phyloP scores from a whole-genome alignment of 192 early-diverging fungal species.

The Coemansia sp. region DNA sequence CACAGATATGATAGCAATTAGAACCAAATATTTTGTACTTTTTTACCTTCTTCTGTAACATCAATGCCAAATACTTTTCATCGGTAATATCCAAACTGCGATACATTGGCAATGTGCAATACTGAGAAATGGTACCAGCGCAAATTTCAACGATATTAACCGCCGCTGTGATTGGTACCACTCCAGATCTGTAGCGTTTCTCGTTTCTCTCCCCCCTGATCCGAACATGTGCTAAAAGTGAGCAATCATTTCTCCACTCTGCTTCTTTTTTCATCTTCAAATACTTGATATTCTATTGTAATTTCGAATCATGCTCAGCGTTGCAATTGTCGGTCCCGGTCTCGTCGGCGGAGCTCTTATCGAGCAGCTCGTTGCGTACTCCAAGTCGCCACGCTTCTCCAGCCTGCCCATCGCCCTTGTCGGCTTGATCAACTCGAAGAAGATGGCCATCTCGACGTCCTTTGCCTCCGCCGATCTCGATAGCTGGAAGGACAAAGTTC shows the following conservation, averaged over 20 bases:
- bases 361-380: constrained; percentile 67
- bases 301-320: constrained; percentile 54
- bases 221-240: background rate
- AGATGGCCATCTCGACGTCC: constrained; percentile 57
- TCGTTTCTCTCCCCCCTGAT: no score
- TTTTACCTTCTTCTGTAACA: background rate
- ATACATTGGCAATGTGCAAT: background rate
- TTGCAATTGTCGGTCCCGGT: constrained; percentile 93
- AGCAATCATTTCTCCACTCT: constrained; percentile 3
- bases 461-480: constrained; percentile 50
- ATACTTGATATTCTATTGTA: background rate
- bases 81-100: no score
- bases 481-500: constrained; percentile 53
- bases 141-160: background rate
- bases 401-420: constrained; percentile 64
- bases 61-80: background rate
- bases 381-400: constrained; percentile 42
- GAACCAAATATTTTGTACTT: background rate
- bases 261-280: background rate
- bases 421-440: constrained; percentile 75
- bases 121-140: background rate
- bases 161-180: no score
- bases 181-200: no score
- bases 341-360: constrained; percentile 91
- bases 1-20: constrained; percentile 55